Evolutionary conservation across 208 protist species (phyloP), one percentile per base, ranked within the genome.

Genomic region (Trichomonas gallinae): DNA sequence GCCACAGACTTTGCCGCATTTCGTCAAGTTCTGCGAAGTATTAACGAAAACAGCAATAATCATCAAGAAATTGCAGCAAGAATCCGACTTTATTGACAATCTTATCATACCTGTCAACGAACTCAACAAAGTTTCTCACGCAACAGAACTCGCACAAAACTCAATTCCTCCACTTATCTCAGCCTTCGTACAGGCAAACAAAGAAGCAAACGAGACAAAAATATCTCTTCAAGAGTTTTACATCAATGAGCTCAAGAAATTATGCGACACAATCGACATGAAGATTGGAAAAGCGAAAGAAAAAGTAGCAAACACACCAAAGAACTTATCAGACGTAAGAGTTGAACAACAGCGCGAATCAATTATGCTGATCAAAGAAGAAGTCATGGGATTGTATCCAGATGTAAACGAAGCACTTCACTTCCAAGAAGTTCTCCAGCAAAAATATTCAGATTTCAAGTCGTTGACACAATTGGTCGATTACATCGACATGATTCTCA

Each of bases 371-470:
- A 48, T 93, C n/a, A 48, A 42, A 34, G 44, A 51, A 38, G 45
- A 93, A 58, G 44, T 93, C 26, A 23, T 34, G 9, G 34, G 34
- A 48, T 11, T 93, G 31, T 9, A 34, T 38, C 87, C 87, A 21
- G 44, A 93, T n/a, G 45, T 51, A 38, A 93, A 93, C 36, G 17
- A 34, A 51, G 42, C 15, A 58, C 40, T 93, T 58, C 87, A 93
- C 46, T 93, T 42, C 17, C 87, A 93, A 51, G 44, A 93, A 93
- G 87, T 93, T 38, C n/a, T 93, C 13, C 17, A 31, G 4, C 6
- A 48, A 26, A 93, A 93, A 34, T 93, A 51, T 93, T 93, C n/a
- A 9, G 87, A 93, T 51, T 93, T 93, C 31, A 93, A 48, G 45
- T 17, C 13, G 15, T 36, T 93, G 8, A 9, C 48, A 38, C 40